Conservation (phyloP, 352 stramenopile genomes). For the Pythium oligandrum region DNA sequence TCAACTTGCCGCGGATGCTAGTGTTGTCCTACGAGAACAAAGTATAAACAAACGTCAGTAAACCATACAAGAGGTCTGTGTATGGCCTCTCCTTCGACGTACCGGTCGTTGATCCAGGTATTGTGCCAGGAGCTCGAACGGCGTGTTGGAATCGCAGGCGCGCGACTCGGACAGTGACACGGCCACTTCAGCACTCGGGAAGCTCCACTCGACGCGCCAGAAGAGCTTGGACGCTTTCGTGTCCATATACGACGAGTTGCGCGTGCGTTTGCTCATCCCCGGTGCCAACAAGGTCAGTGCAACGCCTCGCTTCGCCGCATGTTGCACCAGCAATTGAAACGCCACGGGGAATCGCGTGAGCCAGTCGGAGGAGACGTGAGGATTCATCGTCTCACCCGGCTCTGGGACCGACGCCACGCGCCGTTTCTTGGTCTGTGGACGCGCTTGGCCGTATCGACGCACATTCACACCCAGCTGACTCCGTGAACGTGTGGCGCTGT, state of each 20-base stretch:
- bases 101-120: slow-evolving; percentile 60
- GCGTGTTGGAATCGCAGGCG: slow-evolving; percentile 45
- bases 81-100: slow-evolving; percentile 6
- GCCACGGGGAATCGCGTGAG: slow-evolving; percentile 62
- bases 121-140: slow-evolving; percentile 50
- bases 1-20: slow-evolving; percentile 59
- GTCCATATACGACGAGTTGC: slow-evolving; percentile 78
- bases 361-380: slow-evolving; percentile 41
- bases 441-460: slow-evolving; percentile 9
- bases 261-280: slow-evolving; percentile 73
- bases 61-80: neutral
- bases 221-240: slow-evolving; percentile 51
- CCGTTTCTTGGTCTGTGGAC: slow-evolving; percentile 16
- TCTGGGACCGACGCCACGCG: slow-evolving; percentile 3
- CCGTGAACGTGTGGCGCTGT: slow-evolving; percentile 19
- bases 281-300: slow-evolving; percentile 64
- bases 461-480: slow-evolving; percentile 20
- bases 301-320: slow-evolving; percentile 63
- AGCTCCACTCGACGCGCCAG: slow-evolving; percentile 79
- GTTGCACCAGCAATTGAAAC: slow-evolving; percentile 63
- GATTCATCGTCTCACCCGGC: slow-evolving; percentile 13
- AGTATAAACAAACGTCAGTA: neutral
- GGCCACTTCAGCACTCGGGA: slow-evolving; percentile 41
- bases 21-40: slow-evolving; percentile 52
- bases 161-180: slow-evolving; percentile 47